These are phyloP conservation scores for Termitomyces sp. DNA, from an alignment of 768 basidiomycete species.

Conservation along the genomic window DNA sequence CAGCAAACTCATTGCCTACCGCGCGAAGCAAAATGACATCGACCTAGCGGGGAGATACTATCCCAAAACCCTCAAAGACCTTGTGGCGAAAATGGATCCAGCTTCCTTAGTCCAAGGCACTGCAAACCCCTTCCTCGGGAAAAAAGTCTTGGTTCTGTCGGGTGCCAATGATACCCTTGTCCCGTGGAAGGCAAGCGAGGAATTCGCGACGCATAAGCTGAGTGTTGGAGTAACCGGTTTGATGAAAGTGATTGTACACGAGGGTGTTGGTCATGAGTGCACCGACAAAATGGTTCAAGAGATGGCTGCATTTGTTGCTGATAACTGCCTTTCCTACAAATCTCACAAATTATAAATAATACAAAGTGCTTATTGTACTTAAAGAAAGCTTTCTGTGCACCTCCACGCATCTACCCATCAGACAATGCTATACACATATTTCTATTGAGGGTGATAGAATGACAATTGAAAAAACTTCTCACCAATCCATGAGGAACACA, in stretches of 20 bases:
- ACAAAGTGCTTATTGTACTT: too few species aligned
- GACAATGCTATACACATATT: too few species aligned
- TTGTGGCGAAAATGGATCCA: conserved; percentile 45
- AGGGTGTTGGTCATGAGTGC: conserved; percentile 56
- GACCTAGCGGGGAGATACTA: conserved; percentile 46
- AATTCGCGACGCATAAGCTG: conserved; percentile 47
- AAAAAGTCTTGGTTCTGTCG: conserved; percentile 68
- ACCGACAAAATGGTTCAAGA: conserved; percentile 55
- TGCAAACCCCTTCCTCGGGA: conserved; percentile 59
- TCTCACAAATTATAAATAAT: background rate
- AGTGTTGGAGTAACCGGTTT: conserved; percentile 46
- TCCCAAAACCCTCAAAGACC: conserved; percentile 43
- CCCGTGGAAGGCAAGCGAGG: conserved; percentile 51
- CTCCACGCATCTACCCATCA: too few species aligned
- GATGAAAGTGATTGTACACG: conserved; percentile 50
- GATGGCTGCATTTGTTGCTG: conserved; percentile 29
- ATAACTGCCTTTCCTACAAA: conserved; percentile 10
- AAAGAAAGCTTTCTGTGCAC: too few species aligned
- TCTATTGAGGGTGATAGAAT: too few species aligned
- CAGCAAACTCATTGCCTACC: conserved; percentile 44
- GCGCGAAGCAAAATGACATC: conserved; percentile 43
- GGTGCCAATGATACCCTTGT: conserved; percentile 64
- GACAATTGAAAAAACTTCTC: too few species aligned
- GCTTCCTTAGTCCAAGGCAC: conserved; percentile 31
- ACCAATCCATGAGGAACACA: too few species aligned